A percentile compares a stretch with the other conserved stretches of the same genome.
These are phyloP conservation scores for Dendrobium officinale DNA, from an alignment of 106 monocot species.

Conservation along the genomic window DNA sequence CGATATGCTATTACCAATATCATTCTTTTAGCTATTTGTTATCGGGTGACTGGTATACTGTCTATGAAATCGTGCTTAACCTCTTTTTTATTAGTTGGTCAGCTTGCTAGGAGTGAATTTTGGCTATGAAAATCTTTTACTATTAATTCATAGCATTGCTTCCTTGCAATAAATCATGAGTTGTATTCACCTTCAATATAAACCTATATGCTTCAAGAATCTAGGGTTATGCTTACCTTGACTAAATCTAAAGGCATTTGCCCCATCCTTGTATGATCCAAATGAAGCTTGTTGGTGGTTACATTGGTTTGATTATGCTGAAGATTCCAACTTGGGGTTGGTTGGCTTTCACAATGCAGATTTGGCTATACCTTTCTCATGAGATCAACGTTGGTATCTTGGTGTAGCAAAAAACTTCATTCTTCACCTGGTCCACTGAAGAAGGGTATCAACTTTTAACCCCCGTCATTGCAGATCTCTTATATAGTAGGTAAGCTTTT, in stretches of 20 bases:
- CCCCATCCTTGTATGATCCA: constrained; percentile 34
- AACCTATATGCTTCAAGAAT: constrained; percentile 15
- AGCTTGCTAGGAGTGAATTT: background rate
- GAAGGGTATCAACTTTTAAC: constrained; percentile 53
- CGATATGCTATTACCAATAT: background rate
- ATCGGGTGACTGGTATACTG: background rate
- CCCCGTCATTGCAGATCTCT: constrained; percentile 47
- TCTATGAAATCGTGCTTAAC: background rate
- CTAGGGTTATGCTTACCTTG: constrained; percentile 18
- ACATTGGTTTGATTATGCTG: constrained; percentile 53
- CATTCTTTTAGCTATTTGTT: background rate
- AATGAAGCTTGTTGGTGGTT: constrained; percentile 44
- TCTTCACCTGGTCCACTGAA: constrained; percentile 53
- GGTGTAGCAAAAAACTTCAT: constrained; percentile 61
- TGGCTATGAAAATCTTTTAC: background rate
- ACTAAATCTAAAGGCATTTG: constrained; percentile 20
- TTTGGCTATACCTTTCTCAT: constrained; percentile 48
- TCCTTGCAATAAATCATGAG: background rate
- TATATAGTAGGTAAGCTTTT: constrained; percentile 83
- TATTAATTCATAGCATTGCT: background rate
- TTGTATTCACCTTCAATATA: background rate
- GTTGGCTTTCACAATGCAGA: constrained; percentile 87
- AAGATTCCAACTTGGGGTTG: constrained; percentile 72
- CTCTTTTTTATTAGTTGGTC: background rate
- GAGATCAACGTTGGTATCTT: constrained; percentile 53